Conservation (phyloP, 2,329 filamentous ascomycete genomes). For the Colletotrichum nymphaeae region DNA sequence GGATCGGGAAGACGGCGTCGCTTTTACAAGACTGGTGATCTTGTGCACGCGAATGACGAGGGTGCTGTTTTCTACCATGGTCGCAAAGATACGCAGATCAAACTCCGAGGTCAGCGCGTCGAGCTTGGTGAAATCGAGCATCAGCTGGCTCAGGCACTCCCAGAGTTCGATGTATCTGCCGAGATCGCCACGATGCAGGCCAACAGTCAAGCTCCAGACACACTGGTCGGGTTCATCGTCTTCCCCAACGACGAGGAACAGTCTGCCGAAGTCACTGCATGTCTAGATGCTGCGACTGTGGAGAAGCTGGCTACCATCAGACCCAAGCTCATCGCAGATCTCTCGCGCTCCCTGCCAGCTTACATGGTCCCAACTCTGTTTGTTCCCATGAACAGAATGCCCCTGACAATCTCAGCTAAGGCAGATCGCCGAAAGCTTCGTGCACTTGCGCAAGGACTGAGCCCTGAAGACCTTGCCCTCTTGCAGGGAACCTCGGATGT, state of each 20-base stretch:
- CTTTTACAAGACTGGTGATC: conserved; percentile 57
- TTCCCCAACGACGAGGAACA: neutral
- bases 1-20: conserved; percentile 37
- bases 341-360: neutral
- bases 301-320: neutral
- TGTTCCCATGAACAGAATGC: neutral
- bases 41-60: conserved; percentile 41
- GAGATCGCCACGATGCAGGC: neutral
- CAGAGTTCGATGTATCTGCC: conserved; percentile 17
- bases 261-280: neutral
- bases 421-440: neutral
- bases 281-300: neutral
- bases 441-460: neutral
- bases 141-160: neutral
- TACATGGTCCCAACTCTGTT: conserved; percentile 8
- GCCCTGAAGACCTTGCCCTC: neutral
- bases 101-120: conserved; percentile 16
- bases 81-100: conserved; percentile 37
- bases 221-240: neutral
- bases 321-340: neutral
- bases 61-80: conserved; percentile 40
- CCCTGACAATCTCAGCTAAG: conserved; percentile 3
- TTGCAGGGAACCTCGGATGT: neutral
- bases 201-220: neutral
- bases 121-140: conserved; percentile 15